Evolutionary conservation across 805 yeast species (phyloP).

Genomic region (Wickerhamomyces bovis): DNA sequence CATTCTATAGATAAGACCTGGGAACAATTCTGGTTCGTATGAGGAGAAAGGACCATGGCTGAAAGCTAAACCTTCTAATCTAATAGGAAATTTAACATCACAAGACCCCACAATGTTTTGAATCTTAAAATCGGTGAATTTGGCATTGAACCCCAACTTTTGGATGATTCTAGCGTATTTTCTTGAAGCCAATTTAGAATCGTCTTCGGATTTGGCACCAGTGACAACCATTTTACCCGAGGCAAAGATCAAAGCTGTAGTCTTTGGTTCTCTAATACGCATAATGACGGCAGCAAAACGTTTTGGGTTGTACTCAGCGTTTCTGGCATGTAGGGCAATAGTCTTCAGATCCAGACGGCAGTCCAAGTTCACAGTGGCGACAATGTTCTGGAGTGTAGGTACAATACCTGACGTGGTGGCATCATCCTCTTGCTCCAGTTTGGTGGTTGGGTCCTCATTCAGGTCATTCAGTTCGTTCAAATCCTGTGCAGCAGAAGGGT

Average conservation of each 20-base stretch:
- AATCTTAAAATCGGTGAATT: slow-evolving; percentile 95
- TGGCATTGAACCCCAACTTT: slow-evolving; percentile 95
- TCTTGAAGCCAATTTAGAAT: slow-evolving; percentile 95
- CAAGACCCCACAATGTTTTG: slow-evolving; percentile 98
- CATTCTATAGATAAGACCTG: slow-evolving; percentile 98
- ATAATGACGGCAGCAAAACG: slow-evolving; percentile 99
- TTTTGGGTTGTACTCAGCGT: slow-evolving; percentile 97
- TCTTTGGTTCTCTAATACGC: slow-evolving; percentile 98
- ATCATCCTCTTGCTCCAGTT: slow-evolving; percentile 36
- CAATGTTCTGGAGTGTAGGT: slow-evolving; percentile 90
- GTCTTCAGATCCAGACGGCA: slow-evolving; percentile 95
- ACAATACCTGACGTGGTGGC: slow-evolving; percentile 91
- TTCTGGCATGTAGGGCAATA: slow-evolving; percentile 96
- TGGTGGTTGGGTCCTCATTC: slow-evolving; percentile 14
- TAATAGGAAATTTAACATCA: slow-evolving; percentile 96
- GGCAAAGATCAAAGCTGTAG: slow-evolving; percentile 95
- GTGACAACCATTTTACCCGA: slow-evolving; percentile 99
- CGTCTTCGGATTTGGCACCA: slow-evolving; percentile 98
- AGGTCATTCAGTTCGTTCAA: no score
- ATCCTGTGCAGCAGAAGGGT: slow-evolving; percentile 24
- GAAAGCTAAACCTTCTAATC: slow-evolving; percentile 95
- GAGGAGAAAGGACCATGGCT: slow-evolving; percentile 98
- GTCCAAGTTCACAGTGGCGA: slow-evolving; percentile 94
- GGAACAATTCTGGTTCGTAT: slow-evolving; percentile 96
- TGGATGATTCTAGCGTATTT: slow-evolving; percentile 97